These are phyloP conservation scores for Mucor saturninus DNA, from an alignment of 371 early-diverging fungal species.

Conservation along the genomic window DNA sequence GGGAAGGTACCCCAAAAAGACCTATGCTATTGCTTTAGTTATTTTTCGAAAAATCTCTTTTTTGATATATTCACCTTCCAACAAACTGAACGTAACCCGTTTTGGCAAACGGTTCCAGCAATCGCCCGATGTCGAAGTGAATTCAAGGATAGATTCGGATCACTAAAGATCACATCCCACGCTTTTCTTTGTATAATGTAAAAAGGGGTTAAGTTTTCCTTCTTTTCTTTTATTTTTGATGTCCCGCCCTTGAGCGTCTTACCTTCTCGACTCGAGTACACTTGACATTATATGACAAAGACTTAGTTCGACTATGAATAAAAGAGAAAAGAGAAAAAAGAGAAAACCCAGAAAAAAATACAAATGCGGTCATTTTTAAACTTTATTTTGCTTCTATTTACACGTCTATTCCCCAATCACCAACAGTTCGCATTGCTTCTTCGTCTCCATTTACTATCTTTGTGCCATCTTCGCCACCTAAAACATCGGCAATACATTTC, in stretches of 20 bases:
- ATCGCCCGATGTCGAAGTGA: constrained; percentile 45
- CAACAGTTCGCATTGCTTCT: constrained; percentile 75
- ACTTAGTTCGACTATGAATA: background rate
- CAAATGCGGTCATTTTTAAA: constrained; percentile 7
- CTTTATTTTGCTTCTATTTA: constrained; percentile 21
- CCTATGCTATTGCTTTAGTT: constrained; percentile 29
- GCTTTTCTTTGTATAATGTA: constrained; percentile 13
- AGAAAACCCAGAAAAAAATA: background rate
- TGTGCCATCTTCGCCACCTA: constrained; percentile 66
- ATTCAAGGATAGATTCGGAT: constrained; percentile 27
- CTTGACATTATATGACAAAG: constrained; percentile 1
- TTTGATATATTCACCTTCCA: constrained; percentile 44
- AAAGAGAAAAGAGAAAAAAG: constrained; percentile 11
- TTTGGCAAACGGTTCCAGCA: constrained; percentile 41
- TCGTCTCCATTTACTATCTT: constrained; percentile 65
- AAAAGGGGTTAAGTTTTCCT: background rate
- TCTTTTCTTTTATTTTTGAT: background rate
- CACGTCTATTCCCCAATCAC: constrained; percentile 72
- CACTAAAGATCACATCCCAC: constrained; percentile 26
- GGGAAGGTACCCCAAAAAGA: constrained; percentile 62
- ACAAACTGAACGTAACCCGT: constrained; percentile 51
- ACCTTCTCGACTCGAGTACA: constrained; percentile 20
- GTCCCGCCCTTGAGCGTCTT: background rate
- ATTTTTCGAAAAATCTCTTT: background rate
- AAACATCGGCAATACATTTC: constrained; percentile 71